These are phyloP conservation scores for Trichophyton mentagrophytes DNA, from an alignment of 2,329 filamentous ascomycete genomes.

Conservation along the genomic window DNA sequence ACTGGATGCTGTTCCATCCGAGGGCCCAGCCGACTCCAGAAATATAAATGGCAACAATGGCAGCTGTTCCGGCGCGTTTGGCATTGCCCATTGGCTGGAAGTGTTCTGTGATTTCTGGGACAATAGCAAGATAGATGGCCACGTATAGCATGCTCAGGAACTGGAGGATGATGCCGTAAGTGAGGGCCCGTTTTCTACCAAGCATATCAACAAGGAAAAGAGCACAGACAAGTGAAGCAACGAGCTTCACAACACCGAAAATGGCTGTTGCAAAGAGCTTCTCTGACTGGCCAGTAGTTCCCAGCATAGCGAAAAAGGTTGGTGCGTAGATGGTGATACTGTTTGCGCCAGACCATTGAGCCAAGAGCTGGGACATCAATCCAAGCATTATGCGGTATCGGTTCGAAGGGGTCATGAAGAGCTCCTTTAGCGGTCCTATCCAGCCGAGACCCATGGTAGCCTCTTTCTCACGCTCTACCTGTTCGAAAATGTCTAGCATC, in stretches of 20 bases:
- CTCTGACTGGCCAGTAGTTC: conserved; percentile 52
- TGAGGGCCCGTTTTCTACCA: conserved; percentile 50
- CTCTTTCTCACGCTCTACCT: conserved; percentile 37
- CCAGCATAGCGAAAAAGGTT: conserved; percentile 57
- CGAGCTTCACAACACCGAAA: conserved; percentile 61
- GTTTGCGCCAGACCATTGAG: conserved; percentile 59
- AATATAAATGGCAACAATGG: conserved; percentile 35
- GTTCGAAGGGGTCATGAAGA: conserved; percentile 50
- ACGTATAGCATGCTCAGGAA: conserved; percentile 43
- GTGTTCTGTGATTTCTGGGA: conserved; percentile 20
- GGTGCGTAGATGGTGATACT: conserved; percentile 64
- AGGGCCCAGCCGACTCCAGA: conserved; percentile 36
- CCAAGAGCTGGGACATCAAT: conserved; percentile 53
- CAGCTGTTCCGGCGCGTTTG: conserved; percentile 26
- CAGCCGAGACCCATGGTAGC: conserved; percentile 23
- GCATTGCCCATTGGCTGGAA: conserved; percentile 9
- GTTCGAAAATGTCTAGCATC: conserved; percentile 17
- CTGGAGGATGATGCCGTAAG: conserved; percentile 38
- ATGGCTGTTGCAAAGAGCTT: conserved; percentile 59
- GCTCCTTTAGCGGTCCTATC: conserved; percentile 12
- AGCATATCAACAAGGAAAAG: conserved; percentile 65
- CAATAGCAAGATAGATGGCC: conserved; percentile 36
- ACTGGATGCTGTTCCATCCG: conserved; percentile 37
- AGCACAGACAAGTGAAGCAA: conserved; percentile 52
- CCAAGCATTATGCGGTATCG: conserved; percentile 56